Conservation (phyloP, 257 asterid genomes). For the Ophiorrhiza pumila region DNA sequence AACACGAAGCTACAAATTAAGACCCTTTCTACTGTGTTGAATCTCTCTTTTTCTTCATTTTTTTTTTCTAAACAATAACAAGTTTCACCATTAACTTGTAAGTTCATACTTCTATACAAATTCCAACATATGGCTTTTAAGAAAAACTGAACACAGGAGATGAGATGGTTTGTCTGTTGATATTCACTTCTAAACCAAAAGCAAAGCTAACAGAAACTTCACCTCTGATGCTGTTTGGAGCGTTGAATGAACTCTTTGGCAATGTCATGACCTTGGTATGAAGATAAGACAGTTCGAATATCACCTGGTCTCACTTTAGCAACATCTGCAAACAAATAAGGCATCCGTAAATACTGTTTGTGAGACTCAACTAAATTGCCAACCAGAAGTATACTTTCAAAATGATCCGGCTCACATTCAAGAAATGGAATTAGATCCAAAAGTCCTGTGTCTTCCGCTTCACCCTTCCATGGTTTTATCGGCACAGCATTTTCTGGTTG, state of each 20-base stretch:
- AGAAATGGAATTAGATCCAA: constrained; percentile 86
- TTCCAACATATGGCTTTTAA: background rate
- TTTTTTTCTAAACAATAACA: background rate
- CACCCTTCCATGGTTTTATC: constrained; percentile 77
- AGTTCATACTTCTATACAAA: background rate
- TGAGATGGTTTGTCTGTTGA: background rate
- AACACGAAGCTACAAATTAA: background rate
- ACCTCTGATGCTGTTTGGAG: constrained; percentile 77
- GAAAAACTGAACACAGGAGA: background rate
- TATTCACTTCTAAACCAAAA: background rate
- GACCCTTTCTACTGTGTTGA: background rate
- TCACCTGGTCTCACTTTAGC: constrained; percentile 73
- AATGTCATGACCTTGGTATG: constrained; percentile 80
- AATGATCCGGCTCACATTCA: constrained; percentile 56
- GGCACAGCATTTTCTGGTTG: constrained; percentile 73
- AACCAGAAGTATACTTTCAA: constrained; percentile 6
- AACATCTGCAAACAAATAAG: constrained; percentile 56
- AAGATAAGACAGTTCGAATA: constrained; percentile 73
- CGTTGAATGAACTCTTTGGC: constrained; percentile 83
- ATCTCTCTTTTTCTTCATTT: background rate
- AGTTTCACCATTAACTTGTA: background rate
- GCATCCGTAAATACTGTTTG: background rate
- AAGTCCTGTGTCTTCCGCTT: constrained; percentile 76
- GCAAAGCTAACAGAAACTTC: constrained; percentile 11
- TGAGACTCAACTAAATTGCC: background rate